Percentiles rank a stretch among this genome's conserved stretches.
Conservation (phyloP, 352 stramenopile species). For the Pseudoperonospora humuli region DNA sequence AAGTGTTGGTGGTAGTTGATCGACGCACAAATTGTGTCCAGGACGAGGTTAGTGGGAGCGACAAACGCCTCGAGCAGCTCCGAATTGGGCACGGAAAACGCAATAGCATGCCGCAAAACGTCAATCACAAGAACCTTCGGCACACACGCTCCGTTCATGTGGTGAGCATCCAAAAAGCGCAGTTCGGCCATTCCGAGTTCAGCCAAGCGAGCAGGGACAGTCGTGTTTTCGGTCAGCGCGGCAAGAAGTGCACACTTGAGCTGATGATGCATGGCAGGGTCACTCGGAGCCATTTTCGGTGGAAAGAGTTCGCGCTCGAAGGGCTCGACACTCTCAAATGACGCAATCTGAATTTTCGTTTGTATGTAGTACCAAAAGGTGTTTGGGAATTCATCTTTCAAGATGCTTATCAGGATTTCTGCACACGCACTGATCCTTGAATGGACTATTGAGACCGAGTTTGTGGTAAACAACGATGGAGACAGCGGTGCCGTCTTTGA, state of each 20-base stretch:
- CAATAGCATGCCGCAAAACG: constrained; percentile 46
- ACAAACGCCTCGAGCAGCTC: constrained; percentile 44
- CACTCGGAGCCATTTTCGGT: constrained; percentile 35
- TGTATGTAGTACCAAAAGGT: constrained; percentile 74
- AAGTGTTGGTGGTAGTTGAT: constrained; percentile 79
- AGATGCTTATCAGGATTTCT: constrained; percentile 56
- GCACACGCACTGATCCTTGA: constrained; percentile 51
- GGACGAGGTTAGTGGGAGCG: constrained; percentile 35
- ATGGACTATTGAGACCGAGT: constrained; percentile 32
- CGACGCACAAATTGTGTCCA: constrained; percentile 49
- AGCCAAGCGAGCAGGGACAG: constrained; percentile 38
- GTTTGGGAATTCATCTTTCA: constrained; percentile 65
- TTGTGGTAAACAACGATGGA: constrained; percentile 33
- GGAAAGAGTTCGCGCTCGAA: constrained; percentile 70
- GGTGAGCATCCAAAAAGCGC: constrained; percentile 55
- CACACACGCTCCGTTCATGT: constrained; percentile 35
- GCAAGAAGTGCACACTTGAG: constrained; percentile 47
- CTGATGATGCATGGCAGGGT: constrained; percentile 44
- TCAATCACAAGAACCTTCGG: constrained; percentile 49
- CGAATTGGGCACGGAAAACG: constrained; percentile 32
- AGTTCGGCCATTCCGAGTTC: constrained; percentile 56
- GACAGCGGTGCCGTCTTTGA: constrained; percentile 14
- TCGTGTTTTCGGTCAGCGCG: constrained; percentile 39
- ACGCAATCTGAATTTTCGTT: constrained; percentile 54
- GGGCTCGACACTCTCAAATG: constrained; percentile 59